phyloP scores from a whole-genome alignment of 1,284 basidiomycete species.

The Microbotryum violaceum region DNA sequence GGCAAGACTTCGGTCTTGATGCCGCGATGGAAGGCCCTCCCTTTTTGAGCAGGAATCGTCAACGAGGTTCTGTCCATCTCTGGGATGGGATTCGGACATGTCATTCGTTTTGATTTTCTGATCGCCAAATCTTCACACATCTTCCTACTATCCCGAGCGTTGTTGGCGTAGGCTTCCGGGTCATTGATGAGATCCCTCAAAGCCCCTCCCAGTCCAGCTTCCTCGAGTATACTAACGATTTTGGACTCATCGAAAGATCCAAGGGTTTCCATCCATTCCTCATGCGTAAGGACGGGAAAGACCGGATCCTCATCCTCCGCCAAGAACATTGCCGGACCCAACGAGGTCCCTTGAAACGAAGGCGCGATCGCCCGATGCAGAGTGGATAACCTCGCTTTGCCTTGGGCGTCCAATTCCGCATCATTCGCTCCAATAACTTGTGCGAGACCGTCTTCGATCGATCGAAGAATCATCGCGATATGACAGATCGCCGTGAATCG shows the following conservation, averaged over 20 bases:
- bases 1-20: conserved; percentile 20
- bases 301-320: conserved; percentile 4
- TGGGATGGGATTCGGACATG: conserved; percentile 1
- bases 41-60: background rate
- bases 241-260: conserved; percentile 14
- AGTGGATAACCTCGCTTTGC: background rate
- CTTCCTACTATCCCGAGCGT: conserved; percentile 12
- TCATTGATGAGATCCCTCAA: background rate
- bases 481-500: conserved; percentile 29
- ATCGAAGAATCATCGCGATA: conserved; percentile 24
- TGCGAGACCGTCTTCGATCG: conserved; percentile 7
- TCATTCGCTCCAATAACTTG: background rate
- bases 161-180: conserved; percentile 13
- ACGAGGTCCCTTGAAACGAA: conserved; percentile 28
- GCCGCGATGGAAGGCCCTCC: background rate
- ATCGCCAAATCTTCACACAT: conserved; percentile 1
- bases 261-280: conserved; percentile 20
- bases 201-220: conserved; percentile 7
- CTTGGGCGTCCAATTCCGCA: background rate
- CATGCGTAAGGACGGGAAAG: conserved; percentile 16
- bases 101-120: background rate
- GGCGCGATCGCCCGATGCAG: conserved; percentile 10
- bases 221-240: conserved; percentile 17
- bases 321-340: conserved; percentile 29
- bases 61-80: background rate